These are phyloP conservation scores for Amphicarpaea edgeworthii DNA, from an alignment of 306 rosid genomes.

Conservation along the genomic window DNA sequence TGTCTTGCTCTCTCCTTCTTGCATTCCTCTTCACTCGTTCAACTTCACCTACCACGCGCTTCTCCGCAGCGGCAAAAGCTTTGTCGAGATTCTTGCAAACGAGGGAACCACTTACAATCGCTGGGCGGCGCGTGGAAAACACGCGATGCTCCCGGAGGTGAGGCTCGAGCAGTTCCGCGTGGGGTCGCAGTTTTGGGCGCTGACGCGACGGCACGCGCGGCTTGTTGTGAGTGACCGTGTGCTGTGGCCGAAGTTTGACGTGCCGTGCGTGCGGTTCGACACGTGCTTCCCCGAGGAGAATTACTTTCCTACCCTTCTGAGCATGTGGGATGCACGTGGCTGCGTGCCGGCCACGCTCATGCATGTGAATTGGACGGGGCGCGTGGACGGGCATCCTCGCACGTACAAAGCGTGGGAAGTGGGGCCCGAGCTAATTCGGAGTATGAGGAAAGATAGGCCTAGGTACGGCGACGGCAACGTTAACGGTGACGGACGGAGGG, in stretches of 20 bases:
- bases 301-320: slow-evolving; percentile 79
- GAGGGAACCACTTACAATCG: slow-evolving; percentile 52
- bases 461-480: slow-evolving; percentile 75
- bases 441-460: slow-evolving; percentile 46
- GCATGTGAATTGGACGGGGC: slow-evolving; percentile 72
- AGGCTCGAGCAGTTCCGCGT: slow-evolving; percentile 64
- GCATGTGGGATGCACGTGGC: slow-evolving; percentile 60
- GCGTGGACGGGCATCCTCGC: slow-evolving; percentile 67
- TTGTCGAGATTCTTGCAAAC: slow-evolving; percentile 67
- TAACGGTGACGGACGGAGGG: slow-evolving; percentile 44
- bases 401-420: slow-evolving; percentile 61
- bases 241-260: slow-evolving; percentile 61
- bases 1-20: slow-evolving; percentile 63
- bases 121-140: slow-evolving; percentile 77
- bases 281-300: slow-evolving; percentile 77
- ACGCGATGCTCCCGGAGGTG: slow-evolving; percentile 71
- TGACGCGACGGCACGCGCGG: slow-evolving; percentile 79
- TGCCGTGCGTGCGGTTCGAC: slow-evolving; percentile 58
- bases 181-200: slow-evolving; percentile 80
- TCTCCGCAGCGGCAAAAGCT: slow-evolving; percentile 53
- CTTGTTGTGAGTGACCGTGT: slow-evolving; percentile 51
- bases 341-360: slow-evolving; percentile 78
- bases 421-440: slow-evolving; percentile 49
- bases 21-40: slow-evolving; percentile 75
- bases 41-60: slow-evolving; percentile 65